phyloP scores from a whole-genome alignment of 768 basidiomycete genomes.

The Galerina sulciceps region DNA sequence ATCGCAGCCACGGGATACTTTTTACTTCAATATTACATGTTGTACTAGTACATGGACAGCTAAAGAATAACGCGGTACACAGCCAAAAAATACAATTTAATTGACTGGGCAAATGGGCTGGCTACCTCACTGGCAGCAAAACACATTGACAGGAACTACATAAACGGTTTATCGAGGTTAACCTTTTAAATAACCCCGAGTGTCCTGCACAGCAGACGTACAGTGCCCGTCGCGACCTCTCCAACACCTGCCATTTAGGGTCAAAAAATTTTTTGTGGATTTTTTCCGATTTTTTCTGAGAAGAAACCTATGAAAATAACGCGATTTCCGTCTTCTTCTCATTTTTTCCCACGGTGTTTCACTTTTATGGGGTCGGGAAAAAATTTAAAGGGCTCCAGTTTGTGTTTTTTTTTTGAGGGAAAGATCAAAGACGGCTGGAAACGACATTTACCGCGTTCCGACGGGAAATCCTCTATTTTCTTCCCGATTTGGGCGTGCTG shows the following conservation, averaged over 20 bases:
- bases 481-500: neutral
- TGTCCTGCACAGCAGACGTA: too few relatives aligned
- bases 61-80: constrained; percentile 12
- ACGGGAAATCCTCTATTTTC: neutral
- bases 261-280: neutral
- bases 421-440: neutral
- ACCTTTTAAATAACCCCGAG: too few relatives aligned
- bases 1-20: constrained; percentile 19
- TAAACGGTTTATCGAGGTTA: too few relatives aligned
- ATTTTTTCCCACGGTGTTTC: constrained; percentile 1
- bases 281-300: neutral
- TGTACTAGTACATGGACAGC: constrained; percentile 17
- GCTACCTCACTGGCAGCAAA: too few relatives aligned
- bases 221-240: too few relatives aligned
- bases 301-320: neutral
- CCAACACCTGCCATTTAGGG: too few relatives aligned
- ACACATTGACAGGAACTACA: too few relatives aligned
- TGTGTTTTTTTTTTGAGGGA: neutral
- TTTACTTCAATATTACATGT: constrained; percentile 10
- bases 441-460: neutral
- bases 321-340: neutral
- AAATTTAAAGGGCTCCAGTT: neutral
- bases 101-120: neutral
- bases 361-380: neutral
- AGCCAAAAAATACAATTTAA: neutral